These are phyloP conservation scores for Vachellia pachyceras DNA, from an alignment of 306 rosid genomes.

Conservation along the genomic window DNA sequence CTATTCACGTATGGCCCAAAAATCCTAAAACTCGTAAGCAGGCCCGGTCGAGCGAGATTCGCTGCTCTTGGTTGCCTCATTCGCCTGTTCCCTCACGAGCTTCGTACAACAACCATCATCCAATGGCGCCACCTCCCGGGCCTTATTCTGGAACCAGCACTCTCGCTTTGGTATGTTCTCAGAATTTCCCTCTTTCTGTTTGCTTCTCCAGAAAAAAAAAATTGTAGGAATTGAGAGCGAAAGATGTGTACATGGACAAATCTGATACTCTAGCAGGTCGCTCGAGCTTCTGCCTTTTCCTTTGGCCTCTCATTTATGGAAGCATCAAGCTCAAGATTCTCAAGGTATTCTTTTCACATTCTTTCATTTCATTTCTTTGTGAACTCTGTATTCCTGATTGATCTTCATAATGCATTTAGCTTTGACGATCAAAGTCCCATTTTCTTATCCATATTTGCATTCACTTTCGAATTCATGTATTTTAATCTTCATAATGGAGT, in stretches of 20 bases:
- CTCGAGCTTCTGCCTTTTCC: constrained; percentile 88
- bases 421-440: neutral
- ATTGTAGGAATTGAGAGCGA: neutral
- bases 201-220: constrained; percentile 1
- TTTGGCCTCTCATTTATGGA: constrained; percentile 86
- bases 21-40: too few relatives aligned
- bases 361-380: neutral
- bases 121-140: constrained; percentile 85
- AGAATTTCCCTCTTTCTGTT: neutral
- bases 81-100: neutral
- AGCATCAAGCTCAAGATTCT: constrained; percentile 79
- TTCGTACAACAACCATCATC: neutral
- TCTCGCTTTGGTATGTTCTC: constrained; percentile 69
- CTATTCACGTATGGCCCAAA: too few relatives aligned
- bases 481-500: neutral
- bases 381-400: neutral
- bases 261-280: constrained; percentile 55
- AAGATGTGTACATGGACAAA: neutral
- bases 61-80: constrained; percentile 20
- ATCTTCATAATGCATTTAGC: neutral
- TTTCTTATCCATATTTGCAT: neutral
- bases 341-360: constrained; percentile 52
- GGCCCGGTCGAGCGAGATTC: neutral
- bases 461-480: neutral
- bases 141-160: constrained; percentile 94